phyloP scores from a whole-genome alignment of 164 flowering plant species.

The Litsea cubeba region DNA sequence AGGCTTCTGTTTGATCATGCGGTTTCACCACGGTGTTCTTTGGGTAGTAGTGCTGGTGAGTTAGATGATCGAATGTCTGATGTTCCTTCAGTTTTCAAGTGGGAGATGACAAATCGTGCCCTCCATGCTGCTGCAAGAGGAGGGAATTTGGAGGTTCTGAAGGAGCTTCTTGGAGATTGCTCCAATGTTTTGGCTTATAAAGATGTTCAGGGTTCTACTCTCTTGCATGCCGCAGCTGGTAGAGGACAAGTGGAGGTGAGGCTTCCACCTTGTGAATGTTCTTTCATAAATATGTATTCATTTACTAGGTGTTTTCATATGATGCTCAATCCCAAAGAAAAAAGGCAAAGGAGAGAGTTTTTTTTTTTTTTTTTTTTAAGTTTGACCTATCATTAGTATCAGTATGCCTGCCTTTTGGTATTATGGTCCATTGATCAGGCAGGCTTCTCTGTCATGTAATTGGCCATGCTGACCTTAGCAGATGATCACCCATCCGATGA shows the following conservation, averaged over 20 bases:
- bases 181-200: constrained; percentile 51
- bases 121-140: constrained; percentile 91
- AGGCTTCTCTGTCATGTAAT: not conserved
- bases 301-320: not conserved
- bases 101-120: constrained; percentile 75
- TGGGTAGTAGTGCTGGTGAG: constrained; percentile 25
- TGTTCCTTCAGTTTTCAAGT: constrained; percentile 30
- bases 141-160: constrained; percentile 70
- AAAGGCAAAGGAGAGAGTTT: no score
- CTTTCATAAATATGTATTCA: no score
- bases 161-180: constrained; percentile 47
- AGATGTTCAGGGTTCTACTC: constrained; percentile 67
- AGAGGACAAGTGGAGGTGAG: constrained; percentile 92
- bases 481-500: not conserved
- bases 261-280: not conserved
- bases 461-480: not conserved
- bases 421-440: no score
- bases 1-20: constrained; percentile 54
- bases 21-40: constrained; percentile 22
- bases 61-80: constrained; percentile 23
- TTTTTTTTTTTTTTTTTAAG: not conserved
- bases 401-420: not conserved
- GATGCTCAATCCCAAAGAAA: not conserved
- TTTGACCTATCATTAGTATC: not conserved
- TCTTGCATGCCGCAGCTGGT: constrained; percentile 79